Evolutionary conservation across 106 monocot species (phyloP), one percentile per base, ranked within the genome.

Genomic region (Apostasia shenzhenica): DNA sequence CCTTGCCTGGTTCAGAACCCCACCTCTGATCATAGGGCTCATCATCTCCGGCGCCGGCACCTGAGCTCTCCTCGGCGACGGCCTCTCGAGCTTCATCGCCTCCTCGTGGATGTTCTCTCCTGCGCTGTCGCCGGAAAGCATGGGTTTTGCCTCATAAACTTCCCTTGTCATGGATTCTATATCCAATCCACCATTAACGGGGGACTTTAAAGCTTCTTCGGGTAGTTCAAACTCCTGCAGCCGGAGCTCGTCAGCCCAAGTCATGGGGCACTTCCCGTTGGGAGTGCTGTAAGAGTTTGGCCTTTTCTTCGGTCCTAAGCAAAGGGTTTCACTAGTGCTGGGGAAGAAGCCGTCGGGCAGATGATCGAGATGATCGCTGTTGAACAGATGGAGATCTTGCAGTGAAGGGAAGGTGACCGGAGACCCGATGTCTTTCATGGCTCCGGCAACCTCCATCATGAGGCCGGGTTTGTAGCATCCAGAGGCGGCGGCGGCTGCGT

Each of bases 321-420:
- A 78, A 46, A 72, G 45, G 69, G 54, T 44, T 11, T 76, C 79
- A 40, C 61, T 66, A 2, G 55, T 54, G 6, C 76, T 59, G 49
- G 72, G 40, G 14, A 75, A 77, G 81, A 83, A 76, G 43, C 61
- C 47, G 48, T 91, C 81, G 4, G 73, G 74, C 5, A 80, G 42
- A 51, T 74, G 61, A 41, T 86, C 86, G 8, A 86, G 75, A 14
- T 79, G 85, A 13, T 70, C 71, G 52, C 65, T 81, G 6, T 79
- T 77, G 40, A 76, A 88, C 5, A 88, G 48, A 53, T 91, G 74
- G 13, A 95, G 84, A 59, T 95, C 95, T 71, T 95, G 91, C 58
- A 88, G 68, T 10, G 86, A 95, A 74, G 95, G 86, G 71, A 84
- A 85, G 69, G 48, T 73, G 66, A 85, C 63, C 12, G 87, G 76